These are phyloP conservation scores for Arthroderma sp. DNA, from an alignment of 2,329 filamentous ascomycete species.

Conservation along the genomic window DNA sequence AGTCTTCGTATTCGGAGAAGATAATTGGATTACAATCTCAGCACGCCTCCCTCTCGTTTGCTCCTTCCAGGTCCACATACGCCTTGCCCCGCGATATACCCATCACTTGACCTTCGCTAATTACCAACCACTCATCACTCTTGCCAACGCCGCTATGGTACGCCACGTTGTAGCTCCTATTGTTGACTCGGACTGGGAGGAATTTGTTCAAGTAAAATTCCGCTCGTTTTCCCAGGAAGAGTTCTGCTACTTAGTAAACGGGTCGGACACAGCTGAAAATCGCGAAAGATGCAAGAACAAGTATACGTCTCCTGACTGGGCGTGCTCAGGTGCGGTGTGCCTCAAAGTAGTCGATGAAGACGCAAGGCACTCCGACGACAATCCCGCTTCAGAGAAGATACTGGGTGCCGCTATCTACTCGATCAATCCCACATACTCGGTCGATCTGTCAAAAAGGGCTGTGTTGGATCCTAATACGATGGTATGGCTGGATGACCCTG, in stretches of 20 bases:
- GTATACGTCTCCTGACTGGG: background rate
- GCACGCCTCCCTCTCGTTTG: too few relatives aligned
- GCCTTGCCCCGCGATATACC: too few relatives aligned
- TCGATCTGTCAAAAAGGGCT: background rate
- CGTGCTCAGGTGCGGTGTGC: slow-evolving; percentile 4
- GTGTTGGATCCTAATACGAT: slow-evolving; percentile 5
- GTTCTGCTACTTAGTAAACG: slow-evolving; percentile 6
- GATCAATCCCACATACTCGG: slow-evolving; percentile 5
- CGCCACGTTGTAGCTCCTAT: slow-evolving; percentile 5
- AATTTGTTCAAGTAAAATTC: slow-evolving; percentile 8
- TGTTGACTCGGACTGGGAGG: slow-evolving; percentile 8
- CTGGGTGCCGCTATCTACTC: slow-evolving; percentile 7
- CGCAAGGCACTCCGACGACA: background rate
- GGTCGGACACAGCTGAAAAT: slow-evolving; percentile 5
- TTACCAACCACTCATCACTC: too few relatives aligned
- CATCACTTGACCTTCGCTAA: too few relatives aligned
- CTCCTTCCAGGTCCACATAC: too few relatives aligned
- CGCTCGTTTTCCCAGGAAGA: slow-evolving; percentile 7
- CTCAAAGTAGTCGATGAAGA: slow-evolving; percentile 8
- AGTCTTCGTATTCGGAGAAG: too few relatives aligned
- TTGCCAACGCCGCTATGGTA: slow-evolving; percentile 1
- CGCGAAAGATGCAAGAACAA: slow-evolving; percentile 6
- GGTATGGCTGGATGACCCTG: slow-evolving; percentile 8
- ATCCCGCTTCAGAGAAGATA: slow-evolving; percentile 1
- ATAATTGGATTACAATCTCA: too few relatives aligned